Evolutionary conservation across 2,329 filamentous ascomycete species (phyloP), one percentile per base, ranked within the genome.

Genomic region (Cephalotrichum gorgonifer): DNA sequence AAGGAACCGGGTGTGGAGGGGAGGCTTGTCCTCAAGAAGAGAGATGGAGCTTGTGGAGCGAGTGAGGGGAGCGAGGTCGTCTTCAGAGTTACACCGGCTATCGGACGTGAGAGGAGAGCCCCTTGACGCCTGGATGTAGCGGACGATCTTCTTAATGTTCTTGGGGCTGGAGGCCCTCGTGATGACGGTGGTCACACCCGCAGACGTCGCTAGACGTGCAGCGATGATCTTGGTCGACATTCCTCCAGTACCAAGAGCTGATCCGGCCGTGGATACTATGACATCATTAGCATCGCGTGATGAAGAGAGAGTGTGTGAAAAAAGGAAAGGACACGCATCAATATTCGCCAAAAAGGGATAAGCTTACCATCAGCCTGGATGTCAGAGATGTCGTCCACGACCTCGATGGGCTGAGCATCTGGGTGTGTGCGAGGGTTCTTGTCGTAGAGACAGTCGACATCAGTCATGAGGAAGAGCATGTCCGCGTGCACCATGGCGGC

Each of bases 171-270:
- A 93, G 50, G 88, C 95, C 55, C 86, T 83, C 8, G 93, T 95
- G 60, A 98, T 97, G 60, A 98, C 80, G 3, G 93, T 97, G 1
- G 89, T 97, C 31, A 97, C 91, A 43, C 93, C 93, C 12, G 89
- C 93, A 31, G 90, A 93, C 6, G 90, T 96, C 30, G 91, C 93
- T 35, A 98, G 76, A 48, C 87, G 81, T 25, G 93, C 93, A 48
- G 93, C 93, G 25, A 94, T 83, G 57, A 98, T 95, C 70, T 98
- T 98, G 51, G 93, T 98, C 54, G 85, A 84, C 93, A 98, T 98
- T 42, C 93, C 93, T 20, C 93, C 93, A 2, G 93, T 98, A 22
- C 93, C 93, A 15, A 98, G 70, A 4, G 86, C 76, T 3, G 89
- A 96, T 4, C 93, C 93, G 22, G 88, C 86, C 27, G 85, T 88